Evolutionary conservation across 176 grass and related monocot species (phyloP), one percentile per base, ranked within the genome.

Genomic region (Neostapfia colusana): DNA sequence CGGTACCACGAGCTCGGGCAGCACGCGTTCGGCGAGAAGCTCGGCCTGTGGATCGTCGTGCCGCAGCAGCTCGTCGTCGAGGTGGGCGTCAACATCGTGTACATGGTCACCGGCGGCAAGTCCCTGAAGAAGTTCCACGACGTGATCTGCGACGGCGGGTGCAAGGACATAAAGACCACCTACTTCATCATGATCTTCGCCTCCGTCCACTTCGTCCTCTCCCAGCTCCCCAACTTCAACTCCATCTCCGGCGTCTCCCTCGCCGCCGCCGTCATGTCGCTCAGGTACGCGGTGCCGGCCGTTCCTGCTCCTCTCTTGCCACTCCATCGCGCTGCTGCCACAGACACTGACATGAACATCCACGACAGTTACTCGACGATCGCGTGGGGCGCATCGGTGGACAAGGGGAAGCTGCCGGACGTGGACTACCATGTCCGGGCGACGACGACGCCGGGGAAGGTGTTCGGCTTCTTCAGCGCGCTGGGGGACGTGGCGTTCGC

Each of bases 151-250:
- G 81, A 70, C 0, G 4, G 2, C 20, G 27, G 49, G 53, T 91
- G 90, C 86, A 97, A 89, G 76, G 3, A 20, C 40, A 88, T 97
- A 81, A 97, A 93, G 79, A 56, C 38, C 20, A 91, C 86, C 10
- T 97, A 93, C 75, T 97, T 93, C 84, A 97, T 97, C 84, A 93
- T 97, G 88, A 93, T 93, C 80, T 93, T 97, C 37, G 86, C 85
- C 4, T 97, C 88, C 8, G 86, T 85, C 14, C 94, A 97, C 77
- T 93, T 97, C 61, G 70, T 93, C 2, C 88, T 97, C 54, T 86
- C 94, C 24, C 94, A 97, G 74, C 81, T 97, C 11, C 94, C 94
- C 0, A 93, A 93, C 80, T 87, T 97, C n/a, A 89, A 97, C 70
- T 97, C 94, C 84, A 97, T 97, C 83, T 87, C 94, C 7, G 91